Conservation (phyloP, 257 asterid species). For the Nicotiana undulata region DNA sequence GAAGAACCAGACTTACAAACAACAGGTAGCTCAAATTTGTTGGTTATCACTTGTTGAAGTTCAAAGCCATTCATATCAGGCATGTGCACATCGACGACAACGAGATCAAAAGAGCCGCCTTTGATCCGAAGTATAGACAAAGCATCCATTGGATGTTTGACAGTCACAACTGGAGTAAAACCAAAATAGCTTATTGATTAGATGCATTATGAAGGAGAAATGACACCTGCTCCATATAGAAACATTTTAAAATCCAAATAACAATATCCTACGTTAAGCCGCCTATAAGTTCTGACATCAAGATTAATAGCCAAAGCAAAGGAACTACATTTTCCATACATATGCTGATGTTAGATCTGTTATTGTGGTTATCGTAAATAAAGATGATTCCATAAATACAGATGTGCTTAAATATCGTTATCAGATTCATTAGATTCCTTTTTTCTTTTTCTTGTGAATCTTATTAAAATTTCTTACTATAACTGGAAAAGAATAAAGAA, state of each 20-base stretch:
- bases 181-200: neutral
- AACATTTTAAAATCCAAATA: neutral
- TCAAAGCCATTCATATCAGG: conserved; percentile 46
- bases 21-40: conserved; percentile 47
- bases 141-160: conserved; percentile 41
- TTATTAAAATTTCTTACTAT: neutral
- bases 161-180: conserved; percentile 35
- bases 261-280: neutral
- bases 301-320: neutral
- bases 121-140: conserved; percentile 31
- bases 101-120: conserved; percentile 33
- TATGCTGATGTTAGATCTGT: neutral
- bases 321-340: neutral
- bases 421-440: neutral
- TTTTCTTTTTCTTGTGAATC: neutral
- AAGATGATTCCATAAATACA: neutral
- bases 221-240: neutral
- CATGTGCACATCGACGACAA: conserved; percentile 48
- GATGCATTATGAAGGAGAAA: neutral
- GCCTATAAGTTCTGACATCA: neutral
- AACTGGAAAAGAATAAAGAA: neutral
- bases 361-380: neutral
- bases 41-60: conserved; percentile 30
- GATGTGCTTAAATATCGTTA: neutral
- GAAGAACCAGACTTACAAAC: conserved; percentile 29